These are phyloP conservation scores for Fraxinus ornus DNA, from an alignment of 305 asterid species.

Conservation along the genomic window DNA sequence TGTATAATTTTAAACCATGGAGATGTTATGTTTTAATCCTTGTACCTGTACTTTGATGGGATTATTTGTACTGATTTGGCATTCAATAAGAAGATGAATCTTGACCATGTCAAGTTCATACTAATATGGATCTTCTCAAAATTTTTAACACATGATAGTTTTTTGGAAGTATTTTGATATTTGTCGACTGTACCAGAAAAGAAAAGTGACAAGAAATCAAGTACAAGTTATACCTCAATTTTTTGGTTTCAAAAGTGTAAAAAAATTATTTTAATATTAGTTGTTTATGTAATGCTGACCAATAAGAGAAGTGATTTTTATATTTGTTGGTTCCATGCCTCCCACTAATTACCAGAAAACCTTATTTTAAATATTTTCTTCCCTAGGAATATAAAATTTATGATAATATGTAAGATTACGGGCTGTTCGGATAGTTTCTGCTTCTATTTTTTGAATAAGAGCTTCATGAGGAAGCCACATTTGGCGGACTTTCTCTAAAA, in stretches of 20 bases:
- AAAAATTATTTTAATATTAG: not conserved
- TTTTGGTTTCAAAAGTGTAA: not conserved
- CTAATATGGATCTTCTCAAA: not conserved
- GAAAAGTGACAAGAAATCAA: not conserved
- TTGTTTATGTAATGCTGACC: not conserved
- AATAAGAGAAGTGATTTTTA: not conserved
- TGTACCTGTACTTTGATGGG: not conserved
- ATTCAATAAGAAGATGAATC: not conserved
- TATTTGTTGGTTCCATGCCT: not conserved
- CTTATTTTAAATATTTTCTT: not conserved
- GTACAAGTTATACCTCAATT: not conserved
- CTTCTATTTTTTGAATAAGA: not conserved
- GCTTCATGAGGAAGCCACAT: not conserved
- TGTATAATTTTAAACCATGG: not conserved
- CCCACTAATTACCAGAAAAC: not conserved
- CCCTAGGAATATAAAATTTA: not conserved
- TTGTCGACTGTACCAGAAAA: not conserved
- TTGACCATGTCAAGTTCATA: not conserved
- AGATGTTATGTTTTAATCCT: not conserved
- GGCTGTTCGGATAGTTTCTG: not conserved
- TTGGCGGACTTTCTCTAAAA: not conserved
- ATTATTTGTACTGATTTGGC: not conserved
- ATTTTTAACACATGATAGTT: not conserved
- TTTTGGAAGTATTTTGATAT: not conserved
- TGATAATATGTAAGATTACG: not conserved